A percentile compares a stretch with the other conserved stretches of the same genome.
Evolutionary conservation across 768 basidiomycete genomes (phyloP).

Genomic region (Lactarius evosmus): DNA sequence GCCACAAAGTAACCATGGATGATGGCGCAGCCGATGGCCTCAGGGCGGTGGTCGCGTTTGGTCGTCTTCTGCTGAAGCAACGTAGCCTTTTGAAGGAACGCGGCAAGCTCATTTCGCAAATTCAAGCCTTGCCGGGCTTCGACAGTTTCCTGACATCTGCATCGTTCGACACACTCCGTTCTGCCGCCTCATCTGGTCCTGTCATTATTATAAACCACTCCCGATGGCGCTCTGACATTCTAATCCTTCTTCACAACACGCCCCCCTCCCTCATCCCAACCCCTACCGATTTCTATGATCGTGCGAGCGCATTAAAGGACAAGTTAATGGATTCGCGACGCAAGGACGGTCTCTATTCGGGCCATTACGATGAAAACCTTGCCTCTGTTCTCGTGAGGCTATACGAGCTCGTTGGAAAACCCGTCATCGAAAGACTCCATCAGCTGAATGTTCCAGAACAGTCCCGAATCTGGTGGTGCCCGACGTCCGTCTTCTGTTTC

Average conservation of each 20-base stretch:
- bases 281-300: neutral
- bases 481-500: slow-evolving; percentile 8
- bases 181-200: slow-evolving; percentile 4
- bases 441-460: neutral
- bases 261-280: slow-evolving; percentile 1
- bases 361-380: neutral
- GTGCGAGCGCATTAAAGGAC: neutral
- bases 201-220: slow-evolving; percentile 13
- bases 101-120: neutral
- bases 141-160: neutral
- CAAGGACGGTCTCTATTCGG: neutral
- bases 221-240: slow-evolving; percentile 7
- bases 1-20: neutral
- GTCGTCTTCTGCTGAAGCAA: neutral
- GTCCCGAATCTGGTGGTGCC: slow-evolving; percentile 23
- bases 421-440: neutral
- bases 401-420: slow-evolving; percentile 7
- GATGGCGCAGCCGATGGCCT: neutral
- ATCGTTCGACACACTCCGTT: neutral
- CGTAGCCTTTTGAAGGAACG: slow-evolving; percentile 3
- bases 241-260: slow-evolving; percentile 3
- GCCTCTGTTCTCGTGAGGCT: slow-evolving; percentile 3
- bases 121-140: slow-evolving; percentile 4
- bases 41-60: neutral
- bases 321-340: neutral